phyloP scores from a whole-genome alignment of 169 alveolate species.

The Plasmodium chabaudi region DNA sequence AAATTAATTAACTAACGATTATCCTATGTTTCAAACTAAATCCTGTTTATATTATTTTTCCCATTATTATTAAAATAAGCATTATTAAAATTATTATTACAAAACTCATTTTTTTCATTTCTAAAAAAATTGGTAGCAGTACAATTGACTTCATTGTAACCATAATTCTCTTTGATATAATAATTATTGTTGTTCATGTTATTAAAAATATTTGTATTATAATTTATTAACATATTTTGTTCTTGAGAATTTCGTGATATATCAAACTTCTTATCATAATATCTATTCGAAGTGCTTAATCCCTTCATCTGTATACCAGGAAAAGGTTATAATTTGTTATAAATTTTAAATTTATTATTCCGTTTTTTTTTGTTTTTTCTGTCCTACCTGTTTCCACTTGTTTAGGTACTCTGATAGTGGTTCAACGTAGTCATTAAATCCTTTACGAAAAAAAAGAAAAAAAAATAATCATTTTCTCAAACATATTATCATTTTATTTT shows the following conservation, averaged over 20 bases:
- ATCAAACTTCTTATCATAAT: slow-evolving; percentile 46
- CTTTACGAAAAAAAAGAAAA: slow-evolving; percentile 3
- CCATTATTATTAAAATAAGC: slow-evolving; percentile 24
- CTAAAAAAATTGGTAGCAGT: slow-evolving; percentile 26
- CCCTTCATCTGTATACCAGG: slow-evolving; percentile 37
- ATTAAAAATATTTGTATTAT: slow-evolving; percentile 20
- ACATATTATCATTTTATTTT: no score
- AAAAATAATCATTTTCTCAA: not conserved
- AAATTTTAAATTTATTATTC: not conserved
- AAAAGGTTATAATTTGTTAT: not conserved
- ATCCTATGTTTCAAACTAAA: not conserved
- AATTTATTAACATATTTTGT: slow-evolving; percentile 7
- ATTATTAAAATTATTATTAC: slow-evolving; percentile 23
- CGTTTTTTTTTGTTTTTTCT: slow-evolving; percentile 8
- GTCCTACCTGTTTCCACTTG: slow-evolving; percentile 86
- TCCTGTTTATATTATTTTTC: slow-evolving; percentile 15
- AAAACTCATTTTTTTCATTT: slow-evolving; percentile 20
- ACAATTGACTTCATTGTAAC: slow-evolving; percentile 9
- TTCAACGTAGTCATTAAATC: slow-evolving; percentile 87
- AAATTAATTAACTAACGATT: no score
- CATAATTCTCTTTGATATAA: not conserved
- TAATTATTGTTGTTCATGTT: not conserved
- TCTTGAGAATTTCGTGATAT: slow-evolving; percentile 6
- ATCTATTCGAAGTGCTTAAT: slow-evolving; percentile 20
- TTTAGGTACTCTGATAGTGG: slow-evolving; percentile 86